phyloP scores from a whole-genome alignment of 2,329 filamentous ascomycete genomes.

The Chaetothyriales sp. region DNA sequence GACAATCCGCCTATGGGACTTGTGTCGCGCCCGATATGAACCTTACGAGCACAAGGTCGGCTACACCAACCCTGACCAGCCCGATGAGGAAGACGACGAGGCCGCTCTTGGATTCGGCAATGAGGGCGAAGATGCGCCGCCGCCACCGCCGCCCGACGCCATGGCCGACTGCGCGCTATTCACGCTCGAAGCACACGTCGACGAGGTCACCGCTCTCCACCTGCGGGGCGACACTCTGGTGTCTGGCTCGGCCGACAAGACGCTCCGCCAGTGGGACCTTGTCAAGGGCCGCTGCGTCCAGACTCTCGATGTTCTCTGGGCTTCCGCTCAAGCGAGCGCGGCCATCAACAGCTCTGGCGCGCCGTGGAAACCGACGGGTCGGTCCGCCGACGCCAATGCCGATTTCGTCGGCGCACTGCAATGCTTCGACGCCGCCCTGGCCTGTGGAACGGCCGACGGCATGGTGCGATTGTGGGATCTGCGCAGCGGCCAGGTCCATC shows the following conservation, averaged over 20 bases:
- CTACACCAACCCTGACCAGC: slow-evolving; percentile 29
- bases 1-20: slow-evolving; percentile 86
- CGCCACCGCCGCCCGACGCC: slow-evolving; percentile 54
- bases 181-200: slow-evolving; percentile 77
- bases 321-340: slow-evolving; percentile 74
- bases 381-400: slow-evolving; percentile 52
- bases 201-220: slow-evolving; percentile 85
- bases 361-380: slow-evolving; percentile 56
- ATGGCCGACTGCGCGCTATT: slow-evolving; percentile 86
- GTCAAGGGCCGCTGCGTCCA: slow-evolving; percentile 95
- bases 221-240: slow-evolving; percentile 82
- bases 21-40: slow-evolving; percentile 75
- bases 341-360: slow-evolving; percentile 40
- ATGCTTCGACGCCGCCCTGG: slow-evolving; percentile 88
- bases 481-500: slow-evolving; percentile 88
- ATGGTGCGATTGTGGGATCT: slow-evolving; percentile 97
- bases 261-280: slow-evolving; percentile 91
- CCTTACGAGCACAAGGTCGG: slow-evolving; percentile 47
- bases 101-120: slow-evolving; percentile 62
- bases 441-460: slow-evolving; percentile 91
- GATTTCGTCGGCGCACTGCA: slow-evolving; percentile 93
- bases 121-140: slow-evolving; percentile 54
- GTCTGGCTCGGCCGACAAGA: slow-evolving; percentile 94
- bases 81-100: slow-evolving; percentile 36
- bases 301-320: slow-evolving; percentile 95